Base-by-base conservation (phyloP, 1,284 basidiomycete species). In the Phlebopus sp. region DNA sequence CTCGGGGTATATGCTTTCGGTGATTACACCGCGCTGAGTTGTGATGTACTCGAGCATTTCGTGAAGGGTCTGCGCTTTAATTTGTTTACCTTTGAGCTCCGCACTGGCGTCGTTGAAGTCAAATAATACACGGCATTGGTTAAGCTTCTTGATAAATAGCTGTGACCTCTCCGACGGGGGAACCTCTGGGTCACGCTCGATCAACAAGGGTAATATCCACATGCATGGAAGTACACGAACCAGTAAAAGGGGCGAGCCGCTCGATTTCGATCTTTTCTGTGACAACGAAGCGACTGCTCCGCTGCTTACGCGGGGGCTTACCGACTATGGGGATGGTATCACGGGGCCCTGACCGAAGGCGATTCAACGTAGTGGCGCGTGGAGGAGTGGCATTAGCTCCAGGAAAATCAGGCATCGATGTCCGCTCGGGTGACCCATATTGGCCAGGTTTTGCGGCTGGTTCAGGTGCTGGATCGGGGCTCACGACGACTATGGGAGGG, bases 41-140 rank as follows among this genome's bases (percentile, higher is more conserved):
- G 96, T 98, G 68, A 99, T 97, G 70, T 98, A 99, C 65, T 99
- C 97, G 65, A 99, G 80, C 92, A 99, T 94, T 74, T 99, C 97
- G 59, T 97, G 93, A 46, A 99, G 73, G 4, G 97, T 94, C 65
- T 97, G 92, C 1, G 96, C 92, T 75, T 99, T 99, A 75, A 99
- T 90, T 70, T 98, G 96, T 75, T 99, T 99, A 57, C 94, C 96
- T 66, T 89, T 89, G 59, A 99, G 81, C 63, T 99, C 97, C 35
- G 90, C 79, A 62, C 91, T 96, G 41, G 95, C 90, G 66, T 99
- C 97, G 68, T 98, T 99, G 72, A 99, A 99, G 71, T 99, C 97
- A 66, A 99, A 99, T 18, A 99, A 76, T 52, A 97, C 93, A 47
- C 90, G 88, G 71, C 95, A 98, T 68, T 99, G 97, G 67, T 90